phyloP scores from a whole-genome alignment of 345 rosid species.

The Salix dunnii region DNA sequence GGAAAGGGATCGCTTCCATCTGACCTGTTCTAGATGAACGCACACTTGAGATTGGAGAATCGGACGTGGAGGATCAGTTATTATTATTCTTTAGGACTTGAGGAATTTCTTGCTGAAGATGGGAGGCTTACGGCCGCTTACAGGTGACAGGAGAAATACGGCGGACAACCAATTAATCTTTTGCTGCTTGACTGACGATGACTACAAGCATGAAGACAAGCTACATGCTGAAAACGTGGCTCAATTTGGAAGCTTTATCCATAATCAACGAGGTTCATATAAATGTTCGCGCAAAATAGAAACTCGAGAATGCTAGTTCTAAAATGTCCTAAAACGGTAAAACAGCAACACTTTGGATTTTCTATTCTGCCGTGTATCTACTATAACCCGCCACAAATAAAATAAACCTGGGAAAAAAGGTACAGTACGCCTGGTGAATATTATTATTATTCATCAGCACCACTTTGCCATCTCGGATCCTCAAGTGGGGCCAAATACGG shows the following conservation, averaged over 20 bases:
- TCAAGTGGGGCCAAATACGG: too few relatives aligned
- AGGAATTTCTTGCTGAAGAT: conserved; percentile 58
- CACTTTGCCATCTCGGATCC: background rate
- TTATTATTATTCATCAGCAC: background rate
- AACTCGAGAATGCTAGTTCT: too few relatives aligned
- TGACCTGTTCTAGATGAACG: conserved; percentile 57
- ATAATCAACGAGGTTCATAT: too few relatives aligned
- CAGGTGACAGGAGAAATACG: conserved; percentile 43
- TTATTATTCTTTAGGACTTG: conserved; percentile 58
- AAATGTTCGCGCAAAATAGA: background rate
- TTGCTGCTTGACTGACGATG: background rate
- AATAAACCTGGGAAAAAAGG: background rate
- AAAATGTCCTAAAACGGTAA: too few relatives aligned
- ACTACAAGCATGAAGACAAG: background rate
- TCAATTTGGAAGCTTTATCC: background rate
- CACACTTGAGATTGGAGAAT: conserved; percentile 47
- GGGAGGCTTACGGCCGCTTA: conserved; percentile 44
- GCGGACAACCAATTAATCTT: conserved; percentile 33
- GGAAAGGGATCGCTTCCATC: conserved; percentile 80
- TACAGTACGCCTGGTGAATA: background rate
- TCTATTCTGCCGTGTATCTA: too few relatives aligned
- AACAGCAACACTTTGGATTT: background rate
- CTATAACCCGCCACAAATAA: background rate
- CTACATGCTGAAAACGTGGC: background rate
- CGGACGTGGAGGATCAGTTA: conserved; percentile 52